Percentiles rank a stretch among this genome's conserved stretches.
Evolutionary conservation across 108 stramenopile genomes (phyloP).

Genomic region (Nannochloropsis oceanica): DNA sequence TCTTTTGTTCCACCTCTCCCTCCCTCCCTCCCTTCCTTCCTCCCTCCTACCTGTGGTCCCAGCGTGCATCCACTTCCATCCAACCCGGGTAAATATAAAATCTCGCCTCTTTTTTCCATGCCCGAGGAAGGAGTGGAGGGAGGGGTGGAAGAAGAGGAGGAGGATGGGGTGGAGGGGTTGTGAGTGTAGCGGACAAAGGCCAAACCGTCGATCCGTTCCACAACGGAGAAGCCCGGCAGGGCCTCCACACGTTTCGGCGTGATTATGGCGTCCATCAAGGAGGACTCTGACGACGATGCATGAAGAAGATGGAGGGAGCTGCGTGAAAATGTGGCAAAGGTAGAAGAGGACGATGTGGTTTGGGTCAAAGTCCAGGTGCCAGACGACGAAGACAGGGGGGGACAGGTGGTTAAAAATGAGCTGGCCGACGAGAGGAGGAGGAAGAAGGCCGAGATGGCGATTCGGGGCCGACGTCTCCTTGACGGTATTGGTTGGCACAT

Average conservation of each 20-base stretch:
- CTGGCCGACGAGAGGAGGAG: not conserved
- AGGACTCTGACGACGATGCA: not conserved
- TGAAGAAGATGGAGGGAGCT: too few relatives aligned
- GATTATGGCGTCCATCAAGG: not conserved
- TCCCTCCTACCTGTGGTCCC: not conserved
- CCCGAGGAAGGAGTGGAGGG: not conserved
- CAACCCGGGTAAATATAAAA: not conserved
- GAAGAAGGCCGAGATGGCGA: not conserved
- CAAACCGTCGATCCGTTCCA: not conserved
- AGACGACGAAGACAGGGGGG: not conserved
- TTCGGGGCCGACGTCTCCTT: not conserved
- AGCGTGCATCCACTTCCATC: not conserved
- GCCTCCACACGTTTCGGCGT: not conserved
- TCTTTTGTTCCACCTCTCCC: not conserved
- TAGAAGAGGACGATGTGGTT: not conserved
- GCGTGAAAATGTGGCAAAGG: not conserved
- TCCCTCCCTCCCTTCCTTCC: not conserved
- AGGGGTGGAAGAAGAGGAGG: not conserved
- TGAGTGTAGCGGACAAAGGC: not conserved
- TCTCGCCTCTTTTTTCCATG: not conserved
- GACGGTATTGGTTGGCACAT: too few relatives aligned
- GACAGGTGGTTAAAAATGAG: not conserved
- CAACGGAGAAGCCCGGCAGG: not conserved
- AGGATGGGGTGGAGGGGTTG: not conserved
- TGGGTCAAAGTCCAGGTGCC: not conserved